A percentile compares a stretch with the other conserved stretches of the same genome.
These are phyloP conservation scores for Hypoxylon sp. DNA, from an alignment of 2,329 filamentous ascomycete species.

Conservation along the genomic window DNA sequence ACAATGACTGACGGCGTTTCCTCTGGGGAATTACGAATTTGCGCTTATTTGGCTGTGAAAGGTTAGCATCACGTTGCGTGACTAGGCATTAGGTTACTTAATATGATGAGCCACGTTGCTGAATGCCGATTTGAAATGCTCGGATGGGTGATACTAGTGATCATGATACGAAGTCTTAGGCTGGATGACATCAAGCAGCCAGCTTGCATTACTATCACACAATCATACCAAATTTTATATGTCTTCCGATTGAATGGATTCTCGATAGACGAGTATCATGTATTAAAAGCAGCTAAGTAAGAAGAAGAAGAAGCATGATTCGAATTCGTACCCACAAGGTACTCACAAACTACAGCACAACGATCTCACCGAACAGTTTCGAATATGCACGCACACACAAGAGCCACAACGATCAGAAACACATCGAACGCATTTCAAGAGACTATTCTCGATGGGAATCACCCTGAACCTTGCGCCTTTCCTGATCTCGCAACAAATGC, in stretches of 20 bases:
- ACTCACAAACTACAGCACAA: background rate
- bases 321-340: background rate
- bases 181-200: background rate
- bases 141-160: background rate
- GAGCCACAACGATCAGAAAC: background rate
- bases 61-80: background rate
- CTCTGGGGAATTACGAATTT: constrained; percentile 8
- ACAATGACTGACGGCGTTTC: constrained; percentile 22
- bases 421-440: constrained; percentile 9
- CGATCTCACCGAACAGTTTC: background rate
- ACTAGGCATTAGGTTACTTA: constrained; percentile 2
- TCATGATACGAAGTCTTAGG: background rate
- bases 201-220: background rate
- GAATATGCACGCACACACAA: background rate
- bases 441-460: background rate
- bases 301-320: background rate
- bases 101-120: constrained; percentile 33
- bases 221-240: background rate
- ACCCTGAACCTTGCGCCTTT: background rate
- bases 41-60: constrained; percentile 2
- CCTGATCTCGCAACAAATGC: constrained; percentile 7
- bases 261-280: background rate
- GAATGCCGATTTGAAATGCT: background rate
- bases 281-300: background rate
- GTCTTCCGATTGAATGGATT: background rate